Conservation (phyloP, 192 early-diverging fungal genomes). For the Backusella circina region DNA sequence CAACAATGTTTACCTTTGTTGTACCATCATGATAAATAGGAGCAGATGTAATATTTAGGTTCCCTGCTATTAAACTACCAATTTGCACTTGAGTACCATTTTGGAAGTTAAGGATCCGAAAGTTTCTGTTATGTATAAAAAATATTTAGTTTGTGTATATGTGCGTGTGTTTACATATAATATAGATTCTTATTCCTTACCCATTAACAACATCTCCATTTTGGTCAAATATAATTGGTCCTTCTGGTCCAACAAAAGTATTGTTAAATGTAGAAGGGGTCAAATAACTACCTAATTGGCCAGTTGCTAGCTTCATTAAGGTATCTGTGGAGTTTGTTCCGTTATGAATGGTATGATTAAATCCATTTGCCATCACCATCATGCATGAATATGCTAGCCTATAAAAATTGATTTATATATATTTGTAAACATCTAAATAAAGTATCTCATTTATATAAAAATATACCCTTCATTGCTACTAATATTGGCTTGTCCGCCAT, state of each 20-base stretch:
- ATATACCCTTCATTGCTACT: constrained; percentile 43
- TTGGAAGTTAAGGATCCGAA: constrained; percentile 43
- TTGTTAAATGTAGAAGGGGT: constrained; percentile 41
- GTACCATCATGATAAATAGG: constrained; percentile 49
- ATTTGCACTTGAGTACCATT: constrained; percentile 31
- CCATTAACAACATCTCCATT: constrained; percentile 37
- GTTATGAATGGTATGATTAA: constrained; percentile 39
- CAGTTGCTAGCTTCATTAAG: constrained; percentile 21
- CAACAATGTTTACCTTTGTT: constrained; percentile 10
- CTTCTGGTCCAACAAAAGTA: constrained; percentile 41
- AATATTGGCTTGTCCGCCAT: constrained; percentile 40
- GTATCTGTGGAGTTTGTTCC: constrained; percentile 19
- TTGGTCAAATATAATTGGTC: constrained; percentile 44
- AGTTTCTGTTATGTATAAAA: constrained; percentile 29
- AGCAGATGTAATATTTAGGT: constrained; percentile 34
- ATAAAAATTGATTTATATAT: neutral
- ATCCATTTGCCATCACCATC: constrained; percentile 46
- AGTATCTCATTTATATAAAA: neutral
- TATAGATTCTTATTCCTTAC: constrained; percentile 11
- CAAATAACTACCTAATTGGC: constrained; percentile 33
- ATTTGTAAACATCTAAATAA: neutral
- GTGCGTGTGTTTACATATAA: neutral
- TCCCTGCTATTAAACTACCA: constrained; percentile 38
- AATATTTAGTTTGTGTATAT: neutral
- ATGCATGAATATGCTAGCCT: constrained; percentile 49